Evolutionary conservation across 768 basidiomycete species (phyloP).

Genomic region (Leccinum longicurvipes): DNA sequence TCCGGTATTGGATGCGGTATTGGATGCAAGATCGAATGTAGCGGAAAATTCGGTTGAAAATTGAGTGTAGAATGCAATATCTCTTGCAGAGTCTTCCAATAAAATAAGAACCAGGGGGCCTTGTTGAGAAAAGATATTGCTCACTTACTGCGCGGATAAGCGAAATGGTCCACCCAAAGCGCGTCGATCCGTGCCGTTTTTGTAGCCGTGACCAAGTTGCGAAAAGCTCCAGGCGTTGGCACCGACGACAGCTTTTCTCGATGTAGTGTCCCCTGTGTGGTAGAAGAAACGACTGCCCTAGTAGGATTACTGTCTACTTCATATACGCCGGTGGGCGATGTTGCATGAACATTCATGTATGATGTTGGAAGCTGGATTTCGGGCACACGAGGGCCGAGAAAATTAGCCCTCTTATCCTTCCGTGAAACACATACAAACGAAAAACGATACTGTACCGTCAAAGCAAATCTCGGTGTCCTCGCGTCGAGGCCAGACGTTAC

Average conservation of each 20-base stretch:
- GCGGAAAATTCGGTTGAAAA: too few relatives aligned
- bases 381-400: neutral
- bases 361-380: constrained; percentile 1
- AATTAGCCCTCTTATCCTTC: neutral
- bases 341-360: neutral
- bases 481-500: neutral
- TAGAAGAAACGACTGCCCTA: neutral
- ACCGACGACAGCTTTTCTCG: neutral
- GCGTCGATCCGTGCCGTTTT: neutral
- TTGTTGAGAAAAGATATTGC: neutral
- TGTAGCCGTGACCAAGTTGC: neutral
- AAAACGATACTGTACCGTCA: neutral
- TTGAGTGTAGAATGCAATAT: too few relatives aligned
- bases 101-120: neutral
- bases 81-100: too few relatives aligned
- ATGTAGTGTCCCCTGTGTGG: neutral
- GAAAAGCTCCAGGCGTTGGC: neutral
- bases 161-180: neutral
- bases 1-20: too few relatives aligned
- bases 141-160: neutral
- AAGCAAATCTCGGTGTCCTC: neutral
- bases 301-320: neutral
- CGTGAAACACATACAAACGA: neutral
- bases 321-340: neutral
- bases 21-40: too few relatives aligned